Percentiles rank a stretch among this genome's conserved stretches.
phyloP scores from a whole-genome alignment of 2,329 filamentous ascomycete species.

The Myriosclerotinia duriaeana region DNA sequence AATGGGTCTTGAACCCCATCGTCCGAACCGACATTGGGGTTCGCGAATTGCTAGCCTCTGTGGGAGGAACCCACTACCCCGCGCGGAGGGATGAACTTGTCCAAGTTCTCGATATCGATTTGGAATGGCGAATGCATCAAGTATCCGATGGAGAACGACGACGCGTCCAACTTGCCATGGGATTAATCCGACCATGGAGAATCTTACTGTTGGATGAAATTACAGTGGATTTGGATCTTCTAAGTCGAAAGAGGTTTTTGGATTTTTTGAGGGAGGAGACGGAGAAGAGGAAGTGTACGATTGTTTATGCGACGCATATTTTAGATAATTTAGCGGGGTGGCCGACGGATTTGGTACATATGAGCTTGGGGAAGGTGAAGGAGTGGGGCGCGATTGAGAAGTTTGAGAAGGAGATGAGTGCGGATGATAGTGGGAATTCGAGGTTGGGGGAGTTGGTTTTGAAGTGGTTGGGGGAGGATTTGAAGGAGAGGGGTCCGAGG shows the following conservation, averaged over 20 bases:
- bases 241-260: conserved; percentile 82
- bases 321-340: conserved; percentile 91
- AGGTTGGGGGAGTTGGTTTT: conserved; percentile 84
- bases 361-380: conserved; percentile 85
- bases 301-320: conserved; percentile 97
- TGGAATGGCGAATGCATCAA: conserved; percentile 91
- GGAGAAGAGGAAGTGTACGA: conserved; percentile 75
- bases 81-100: conserved; percentile 84
- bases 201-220: conserved; percentile 93
- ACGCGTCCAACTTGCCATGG: conserved; percentile 94
- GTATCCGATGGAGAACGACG: conserved; percentile 90
- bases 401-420: conserved; percentile 59
- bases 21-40: conserved; percentile 95
- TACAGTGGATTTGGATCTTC: conserved; percentile 90
- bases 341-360: conserved; percentile 94
- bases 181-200: conserved; percentile 84
- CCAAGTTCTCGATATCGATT: conserved; percentile 85
- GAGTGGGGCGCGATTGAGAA: conserved; percentile 75
- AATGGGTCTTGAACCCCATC: conserved; percentile 97
- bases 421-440: conserved; percentile 66
- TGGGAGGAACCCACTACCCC: conserved; percentile 82
- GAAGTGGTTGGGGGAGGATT: conserved; percentile 79
- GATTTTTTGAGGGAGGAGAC: conserved; percentile 85
- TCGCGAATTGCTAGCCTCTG: conserved; percentile 75
- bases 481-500: conserved; percentile 75